Conservation (phyloP, 805 yeast genomes). For the Hanseniaspora clermontiae region DNA sequence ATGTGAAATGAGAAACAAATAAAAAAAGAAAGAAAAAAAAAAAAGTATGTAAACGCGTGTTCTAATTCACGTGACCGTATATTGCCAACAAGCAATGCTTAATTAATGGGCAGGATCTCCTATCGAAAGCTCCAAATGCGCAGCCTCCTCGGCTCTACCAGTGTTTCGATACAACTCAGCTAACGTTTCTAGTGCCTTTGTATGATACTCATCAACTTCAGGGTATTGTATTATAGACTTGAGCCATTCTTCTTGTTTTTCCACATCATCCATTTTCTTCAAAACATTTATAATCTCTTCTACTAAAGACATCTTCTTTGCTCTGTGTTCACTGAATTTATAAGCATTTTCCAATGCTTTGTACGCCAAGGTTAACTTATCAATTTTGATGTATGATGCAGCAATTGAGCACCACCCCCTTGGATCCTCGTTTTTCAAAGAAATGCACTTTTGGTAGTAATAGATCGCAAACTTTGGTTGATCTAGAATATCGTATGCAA, state of each 20-base stretch:
- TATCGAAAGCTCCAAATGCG: not conserved
- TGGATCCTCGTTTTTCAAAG: slow-evolving; percentile 75
- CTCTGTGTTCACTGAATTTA: not conserved
- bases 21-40: not conserved
- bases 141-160: not conserved
- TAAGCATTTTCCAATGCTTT: slow-evolving; percentile 42
- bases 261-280: not conserved
- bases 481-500: slow-evolving; percentile 91
- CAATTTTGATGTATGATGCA: slow-evolving; percentile 70
- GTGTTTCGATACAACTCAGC: not conserved
- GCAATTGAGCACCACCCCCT: slow-evolving; percentile 96
- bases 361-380: slow-evolving; percentile 33
- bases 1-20: not conserved
- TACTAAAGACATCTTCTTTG: not conserved
- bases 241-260: not conserved
- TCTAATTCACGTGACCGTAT: not conserved
- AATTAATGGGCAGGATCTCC: not conserved
- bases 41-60: not conserved
- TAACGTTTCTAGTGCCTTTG: not conserved
- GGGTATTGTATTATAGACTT: not conserved
- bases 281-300: not conserved
- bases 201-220: not conserved
- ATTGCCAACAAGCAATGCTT: too few species aligned
- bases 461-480: slow-evolving; percentile 87
- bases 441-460: slow-evolving; percentile 83